These are phyloP conservation scores for Sphaerulina musiva DNA, from an alignment of 2,329 filamentous ascomycete species.

Conservation along the genomic window DNA sequence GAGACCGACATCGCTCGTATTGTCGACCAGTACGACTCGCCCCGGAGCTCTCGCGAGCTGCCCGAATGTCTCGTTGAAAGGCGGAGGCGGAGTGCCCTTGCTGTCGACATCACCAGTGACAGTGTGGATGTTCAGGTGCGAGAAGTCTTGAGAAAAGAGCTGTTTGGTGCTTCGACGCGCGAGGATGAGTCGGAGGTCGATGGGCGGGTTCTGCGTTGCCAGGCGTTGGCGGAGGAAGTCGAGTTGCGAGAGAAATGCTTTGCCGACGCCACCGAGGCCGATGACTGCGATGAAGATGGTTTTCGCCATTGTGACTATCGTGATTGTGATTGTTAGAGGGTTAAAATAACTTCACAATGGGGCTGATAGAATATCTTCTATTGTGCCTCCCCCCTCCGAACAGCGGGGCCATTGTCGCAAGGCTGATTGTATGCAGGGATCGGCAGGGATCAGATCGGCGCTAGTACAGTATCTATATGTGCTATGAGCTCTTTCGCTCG, in stretches of 20 bases:
- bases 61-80: conserved; percentile 63
- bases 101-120: conserved; percentile 56
- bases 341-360: conserved; percentile 3
- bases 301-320: conserved; percentile 2
- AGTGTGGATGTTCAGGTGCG: conserved; percentile 56
- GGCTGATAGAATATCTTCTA: neutral
- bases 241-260: conserved; percentile 42
- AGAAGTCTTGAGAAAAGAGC: conserved; percentile 67
- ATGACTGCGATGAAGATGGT: conserved; percentile 43
- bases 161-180: conserved; percentile 80
- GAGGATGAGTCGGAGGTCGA: conserved; percentile 71
- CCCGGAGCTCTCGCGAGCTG: conserved; percentile 73
- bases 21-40: conserved; percentile 82
- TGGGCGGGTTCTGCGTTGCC: conserved; percentile 45
- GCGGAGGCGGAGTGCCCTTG: conserved; percentile 59
- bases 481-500: neutral
- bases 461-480: neutral
- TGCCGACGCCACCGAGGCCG: conserved; percentile 83
- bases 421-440: conserved; percentile 5
- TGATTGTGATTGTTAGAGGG: neutral
- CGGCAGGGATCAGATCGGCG: conserved; percentile 5
- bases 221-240: conserved; percentile 38
- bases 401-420: conserved; percentile 1
- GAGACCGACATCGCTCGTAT: conserved; percentile 84
- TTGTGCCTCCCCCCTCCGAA: neutral